Conservation (phyloP, 768 basidiomycete genomes). For the Strobilomyces echinocephalus region DNA sequence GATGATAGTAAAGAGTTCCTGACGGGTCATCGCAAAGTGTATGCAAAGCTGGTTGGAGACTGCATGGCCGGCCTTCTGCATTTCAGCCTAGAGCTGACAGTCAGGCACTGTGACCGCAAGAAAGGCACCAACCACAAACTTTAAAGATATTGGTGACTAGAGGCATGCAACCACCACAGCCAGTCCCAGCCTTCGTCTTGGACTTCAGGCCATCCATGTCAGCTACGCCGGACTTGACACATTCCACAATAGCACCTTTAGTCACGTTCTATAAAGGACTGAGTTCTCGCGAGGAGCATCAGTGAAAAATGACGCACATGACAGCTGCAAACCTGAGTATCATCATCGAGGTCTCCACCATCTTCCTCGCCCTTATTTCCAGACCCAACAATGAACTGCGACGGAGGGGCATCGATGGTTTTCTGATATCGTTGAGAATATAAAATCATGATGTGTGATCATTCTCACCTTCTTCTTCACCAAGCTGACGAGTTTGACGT, state of each 20-base stretch:
- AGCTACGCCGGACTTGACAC: conserved; percentile 47
- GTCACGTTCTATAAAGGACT: conserved; percentile 46
- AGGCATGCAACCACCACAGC: conserved; percentile 72
- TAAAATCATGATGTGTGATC: not conserved
- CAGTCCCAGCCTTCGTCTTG: conserved; percentile 67
- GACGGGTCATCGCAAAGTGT: conserved; percentile 61
- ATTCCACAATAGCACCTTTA: conserved; percentile 52
- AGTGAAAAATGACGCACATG: conserved; percentile 36
- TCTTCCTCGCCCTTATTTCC: conserved; percentile 47
- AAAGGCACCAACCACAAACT: conserved; percentile 11
- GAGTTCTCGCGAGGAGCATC: not conserved
- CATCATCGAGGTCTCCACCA: conserved; percentile 66
- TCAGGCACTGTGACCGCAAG: not conserved
- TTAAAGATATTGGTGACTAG: conserved; percentile 42
- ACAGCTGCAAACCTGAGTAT: conserved; percentile 68
- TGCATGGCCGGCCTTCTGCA: conserved; percentile 60
- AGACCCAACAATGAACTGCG: conserved; percentile 60
- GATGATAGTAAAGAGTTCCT: conserved; percentile 63
- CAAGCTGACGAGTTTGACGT: conserved; percentile 62
- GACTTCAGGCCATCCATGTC: conserved; percentile 52
- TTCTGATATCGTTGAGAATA: conserved; percentile 38
- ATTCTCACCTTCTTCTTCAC: conserved; percentile 56
- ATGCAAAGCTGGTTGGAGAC: conserved; percentile 58
- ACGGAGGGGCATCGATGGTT: conserved; percentile 58
- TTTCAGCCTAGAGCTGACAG: conserved; percentile 43